A percentile compares a stretch with the other conserved stretches of the same genome.
These are phyloP conservation scores for Tagetes erecta DNA, from an alignment of 129 eudicot genomes.

Conservation along the genomic window DNA sequence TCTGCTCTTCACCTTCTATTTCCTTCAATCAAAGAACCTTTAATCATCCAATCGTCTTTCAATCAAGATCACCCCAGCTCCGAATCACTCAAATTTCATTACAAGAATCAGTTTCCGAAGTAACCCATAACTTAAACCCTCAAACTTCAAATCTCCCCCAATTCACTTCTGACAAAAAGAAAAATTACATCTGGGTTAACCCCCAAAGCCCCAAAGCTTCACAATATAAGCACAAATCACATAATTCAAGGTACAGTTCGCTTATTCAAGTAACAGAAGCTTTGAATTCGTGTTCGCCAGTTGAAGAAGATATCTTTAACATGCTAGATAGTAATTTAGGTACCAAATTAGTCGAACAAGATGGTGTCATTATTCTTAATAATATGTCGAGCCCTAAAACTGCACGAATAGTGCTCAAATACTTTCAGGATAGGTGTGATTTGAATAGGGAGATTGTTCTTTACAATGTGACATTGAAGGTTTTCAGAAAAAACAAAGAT, in stretches of 20 bases:
- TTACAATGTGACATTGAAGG: slow-evolving; percentile 80
- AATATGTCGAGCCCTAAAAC: slow-evolving; percentile 62
- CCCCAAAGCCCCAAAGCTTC: slow-evolving; percentile 78
- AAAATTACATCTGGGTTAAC: slow-evolving; percentile 67
- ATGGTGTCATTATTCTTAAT: slow-evolving; percentile 65
- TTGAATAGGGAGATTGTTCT: slow-evolving; percentile 48
- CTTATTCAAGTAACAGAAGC: slow-evolving; percentile 51
- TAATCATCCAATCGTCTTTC: slow-evolving; percentile 21
- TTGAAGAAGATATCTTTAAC: slow-evolving; percentile 35
- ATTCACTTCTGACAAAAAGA: slow-evolving; percentile 26
- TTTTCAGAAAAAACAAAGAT: slow-evolving; percentile 68
- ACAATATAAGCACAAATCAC: slow-evolving; percentile 46
- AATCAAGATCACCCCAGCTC: slow-evolving; percentile 34
- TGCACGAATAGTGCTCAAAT: slow-evolving; percentile 49
- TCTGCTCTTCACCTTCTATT: slow-evolving; percentile 37
- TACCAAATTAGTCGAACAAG: slow-evolving; percentile 55
- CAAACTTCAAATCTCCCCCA: slow-evolving; percentile 19
- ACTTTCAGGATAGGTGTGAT: slow-evolving; percentile 46
- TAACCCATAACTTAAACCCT: slow-evolving; percentile 32
- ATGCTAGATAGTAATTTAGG: slow-evolving; percentile 45
- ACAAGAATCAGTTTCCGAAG: slow-evolving; percentile 46
- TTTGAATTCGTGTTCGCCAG: slow-evolving; percentile 55
- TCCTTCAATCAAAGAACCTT: slow-evolving; percentile 31
- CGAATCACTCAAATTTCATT: slow-evolving; percentile 43
- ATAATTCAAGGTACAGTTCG: slow-evolving; percentile 63